Conservation (phyloP, 2,329 filamentous ascomycete genomes). For the Escovopsis sp. region DNA sequence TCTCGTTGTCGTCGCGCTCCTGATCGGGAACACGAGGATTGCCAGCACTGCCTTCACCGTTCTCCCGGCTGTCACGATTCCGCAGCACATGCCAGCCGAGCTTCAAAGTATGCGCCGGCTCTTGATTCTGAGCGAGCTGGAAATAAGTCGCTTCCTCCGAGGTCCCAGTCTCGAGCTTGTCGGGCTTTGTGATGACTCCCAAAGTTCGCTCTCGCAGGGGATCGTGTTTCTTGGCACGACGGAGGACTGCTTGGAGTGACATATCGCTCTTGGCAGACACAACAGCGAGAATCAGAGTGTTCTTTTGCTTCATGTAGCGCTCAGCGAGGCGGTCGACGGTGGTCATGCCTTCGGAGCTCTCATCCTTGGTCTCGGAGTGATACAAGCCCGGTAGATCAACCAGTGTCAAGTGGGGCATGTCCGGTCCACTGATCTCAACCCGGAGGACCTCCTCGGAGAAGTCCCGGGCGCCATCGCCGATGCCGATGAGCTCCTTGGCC, state of each 20-base stretch:
- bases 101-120: constrained; percentile 17
- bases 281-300: constrained; percentile 46
- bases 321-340: constrained; percentile 32
- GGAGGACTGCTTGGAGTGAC: constrained; percentile 28
- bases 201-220: constrained; percentile 27
- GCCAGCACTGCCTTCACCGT: constrained; percentile 6
- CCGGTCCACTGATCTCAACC: constrained; percentile 32
- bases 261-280: constrained; percentile 40
- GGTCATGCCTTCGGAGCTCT: constrained; percentile 27
- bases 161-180: constrained; percentile 12
- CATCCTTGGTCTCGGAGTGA: constrained; percentile 28
- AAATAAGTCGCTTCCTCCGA: constrained; percentile 20
- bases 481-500: constrained; percentile 34
- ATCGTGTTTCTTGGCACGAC: constrained; percentile 25
- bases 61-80: constrained; percentile 26
- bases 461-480: constrained; percentile 16
- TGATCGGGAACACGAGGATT: neutral
- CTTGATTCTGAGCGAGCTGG: constrained; percentile 28
- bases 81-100: constrained; percentile 40
- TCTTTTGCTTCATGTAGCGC: constrained; percentile 38
- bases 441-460: constrained; percentile 33
- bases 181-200: constrained; percentile 43
- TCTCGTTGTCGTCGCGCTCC: constrained; percentile 17
- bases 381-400: constrained; percentile 46
- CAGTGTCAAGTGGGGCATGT: constrained; percentile 37